Evolutionary conservation across 352 stramenopile species (phyloP).

Genomic region (Globisporangium nodosum): DNA sequence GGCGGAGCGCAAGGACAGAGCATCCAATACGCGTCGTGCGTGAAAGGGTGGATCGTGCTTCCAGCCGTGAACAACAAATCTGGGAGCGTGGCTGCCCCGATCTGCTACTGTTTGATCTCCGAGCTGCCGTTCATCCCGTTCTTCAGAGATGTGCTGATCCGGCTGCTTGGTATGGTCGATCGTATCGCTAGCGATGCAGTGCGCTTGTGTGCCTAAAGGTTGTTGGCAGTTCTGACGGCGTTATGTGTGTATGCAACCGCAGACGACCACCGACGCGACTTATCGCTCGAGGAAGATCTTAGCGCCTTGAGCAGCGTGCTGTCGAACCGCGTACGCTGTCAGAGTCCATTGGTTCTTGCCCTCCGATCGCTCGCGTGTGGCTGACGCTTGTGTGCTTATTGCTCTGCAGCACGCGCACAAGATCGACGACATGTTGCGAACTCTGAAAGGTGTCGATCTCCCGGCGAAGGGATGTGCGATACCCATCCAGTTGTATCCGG

Average conservation of each 20-base stretch:
- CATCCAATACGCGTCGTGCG: conserved; percentile 51
- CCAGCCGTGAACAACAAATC: conserved; percentile 6
- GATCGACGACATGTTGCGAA: conserved; percentile 27
- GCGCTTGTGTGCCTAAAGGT: not conserved
- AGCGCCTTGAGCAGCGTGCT: conserved; percentile 26
- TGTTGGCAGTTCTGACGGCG: not conserved
- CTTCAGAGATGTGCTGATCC: conserved; percentile 26
- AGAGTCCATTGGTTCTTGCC: not conserved
- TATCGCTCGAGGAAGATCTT: conserved; percentile 3
- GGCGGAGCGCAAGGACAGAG: conserved; percentile 39
- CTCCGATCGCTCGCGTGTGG: too few relatives aligned
- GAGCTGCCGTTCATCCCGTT: conserved; percentile 40
- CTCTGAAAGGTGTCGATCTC: conserved; percentile 16
- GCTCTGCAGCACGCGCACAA: conserved; percentile 28
- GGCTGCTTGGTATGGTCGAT: conserved; percentile 21
- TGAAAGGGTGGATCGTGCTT: conserved; percentile 32
- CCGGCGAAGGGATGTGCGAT: conserved; percentile 16
- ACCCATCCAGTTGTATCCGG: conserved; percentile 18
- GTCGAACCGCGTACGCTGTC: conserved; percentile 31
- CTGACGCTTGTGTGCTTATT: not conserved
- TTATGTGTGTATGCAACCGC: not conserved
- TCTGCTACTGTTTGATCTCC: conserved; percentile 51
- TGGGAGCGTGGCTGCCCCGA: conserved; percentile 16
- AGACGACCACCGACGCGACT: conserved; percentile 12
- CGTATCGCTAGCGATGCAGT: not conserved